Base-by-base conservation (phyloP, 192 early-diverging fungal species). In the Coemansia sp. region DNA sequence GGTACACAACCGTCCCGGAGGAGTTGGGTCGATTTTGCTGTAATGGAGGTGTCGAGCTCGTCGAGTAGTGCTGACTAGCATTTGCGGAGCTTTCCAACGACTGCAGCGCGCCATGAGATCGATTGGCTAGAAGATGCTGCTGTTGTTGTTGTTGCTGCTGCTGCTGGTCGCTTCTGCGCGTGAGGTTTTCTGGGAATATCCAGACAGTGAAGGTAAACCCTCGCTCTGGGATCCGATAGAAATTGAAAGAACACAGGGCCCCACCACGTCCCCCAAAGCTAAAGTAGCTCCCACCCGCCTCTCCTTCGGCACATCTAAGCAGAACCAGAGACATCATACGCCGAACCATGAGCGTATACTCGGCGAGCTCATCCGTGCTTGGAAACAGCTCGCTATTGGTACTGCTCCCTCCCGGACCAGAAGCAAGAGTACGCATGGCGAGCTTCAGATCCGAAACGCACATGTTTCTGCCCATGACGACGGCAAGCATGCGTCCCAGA, bases 201-300 rank as follows among this genome's bases (percentile, higher is more conserved):
- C 73, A 75, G 3, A 55, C 59, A 6, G 63, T 28, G 27, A 75
- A 69, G 10, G 73, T 65, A 34, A 75, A 69, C 3, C 73, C 73
- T 11, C 50, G 57, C 55, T 75, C 73, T 0, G 73, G 55, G 30
- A 75, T 50, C 6, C 67, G 67, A n/a, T 59, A 54, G 37, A 69
- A 69, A 23, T 62, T 42, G 25, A 67, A 55, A 15, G 55, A 31
- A 15, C 37, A 30, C 11, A 75, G 28, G 8, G 59, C 47, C 7
- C 54, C 62, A 1, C 54, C 29, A 22, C 47, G 13, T 20, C 67
- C 59, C n/a, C 27, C 63, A 66, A 75, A 75, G 62, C 50, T 62
- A 61, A 74, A 74, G 44, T 64, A 66, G 31, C 59, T 62, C 19
- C 29, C 59, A 8, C 59, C 63, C 2, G 48, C 40, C 9, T 53